These are phyloP conservation scores for Lepidium aucheri DNA, from an alignment of 345 rosid species.

Conservation along the genomic window DNA sequence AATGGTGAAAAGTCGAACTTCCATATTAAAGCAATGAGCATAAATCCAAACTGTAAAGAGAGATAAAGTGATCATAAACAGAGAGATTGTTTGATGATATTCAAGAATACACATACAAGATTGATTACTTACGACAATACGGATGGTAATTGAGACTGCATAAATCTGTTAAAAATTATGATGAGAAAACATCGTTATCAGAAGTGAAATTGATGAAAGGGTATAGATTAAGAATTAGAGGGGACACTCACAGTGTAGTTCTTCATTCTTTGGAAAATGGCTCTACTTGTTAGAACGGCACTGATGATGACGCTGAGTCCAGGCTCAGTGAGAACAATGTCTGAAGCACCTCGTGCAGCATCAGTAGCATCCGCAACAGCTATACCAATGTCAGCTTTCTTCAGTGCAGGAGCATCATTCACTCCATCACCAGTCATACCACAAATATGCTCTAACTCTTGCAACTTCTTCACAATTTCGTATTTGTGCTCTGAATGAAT, in stretches of 20 bases:
- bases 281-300: conserved; percentile 82
- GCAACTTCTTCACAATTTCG: conserved; percentile 90
- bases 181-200: background rate
- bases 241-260: conserved; percentile 60
- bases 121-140: conserved; percentile 59
- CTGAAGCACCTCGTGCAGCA: conserved; percentile 74
- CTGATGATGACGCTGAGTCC: conserved; percentile 89
- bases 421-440: conserved; percentile 99
- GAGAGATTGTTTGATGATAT: background rate
- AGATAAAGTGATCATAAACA: background rate
- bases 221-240: background rate
- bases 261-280: conserved; percentile 94
- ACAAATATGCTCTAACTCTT: conserved; percentile 71
- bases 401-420: conserved; percentile 91
- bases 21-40: conserved; percentile 89
- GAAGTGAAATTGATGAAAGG: background rate
- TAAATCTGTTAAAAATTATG: conserved; percentile 41
- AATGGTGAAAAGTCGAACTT: conserved; percentile 83
- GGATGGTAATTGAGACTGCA: conserved; percentile 94
- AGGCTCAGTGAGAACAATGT: conserved; percentile 51
- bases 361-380: conserved; percentile 95
- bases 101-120: background rate
- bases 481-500: conserved; percentile 70
- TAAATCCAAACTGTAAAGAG: conserved; percentile 62
- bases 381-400: conserved; percentile 92